Base-by-base conservation (phyloP, 768 basidiomycete species). In the Lentinula sp. region DNA sequence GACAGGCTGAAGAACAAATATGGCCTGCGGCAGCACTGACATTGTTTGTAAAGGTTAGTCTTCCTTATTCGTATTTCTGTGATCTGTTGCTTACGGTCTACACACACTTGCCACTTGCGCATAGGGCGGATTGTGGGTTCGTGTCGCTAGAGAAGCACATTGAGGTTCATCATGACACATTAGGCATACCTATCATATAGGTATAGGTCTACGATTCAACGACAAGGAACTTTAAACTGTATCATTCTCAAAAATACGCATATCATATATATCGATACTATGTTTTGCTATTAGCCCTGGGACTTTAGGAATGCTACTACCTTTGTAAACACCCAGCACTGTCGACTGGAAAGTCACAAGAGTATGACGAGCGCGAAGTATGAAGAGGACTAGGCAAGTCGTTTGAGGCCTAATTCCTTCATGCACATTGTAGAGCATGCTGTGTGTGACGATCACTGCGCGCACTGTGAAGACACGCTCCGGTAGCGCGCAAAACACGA, bases 11-110 rank as follows among this genome's bases (percentile, higher is more conserved):
- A 11, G 89, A 91, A 71, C 74, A 74, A 65, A 74, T 89, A 35
- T 84, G 84, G 75, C 89, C 88, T 13, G 79, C 79, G 6, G 81
- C 81, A 50, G 83, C 85, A 2, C 66, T 91, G 70, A 89, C 87
- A 0, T 67, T 89, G 15, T 89, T 80, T 64, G 75, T 85, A 58
- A 89, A 89, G 76, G 88, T 85, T 37, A 49, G 79, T 67, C 13
- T 32, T 37, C n/a, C 4, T 9, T 4, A 32, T 18, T 48, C 8
- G n/a, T 28, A 5, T 8, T 8, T 5, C 23, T 18, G 6, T 11
- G 34, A 8, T n/a, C 11, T 31, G 9, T 46, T 28, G 32, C 13
- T 45, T 59, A 15, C 3, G 18, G 3, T 5, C 32, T 59, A 15
- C 11, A 45, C 11, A 45, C 23, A 23, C 23, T 23, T 23, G 23